Evolutionary conservation across 306 rosid genomes (phyloP), one percentile per base, ranked within the genome.

Genomic region (Lagenaria siceraria): DNA sequence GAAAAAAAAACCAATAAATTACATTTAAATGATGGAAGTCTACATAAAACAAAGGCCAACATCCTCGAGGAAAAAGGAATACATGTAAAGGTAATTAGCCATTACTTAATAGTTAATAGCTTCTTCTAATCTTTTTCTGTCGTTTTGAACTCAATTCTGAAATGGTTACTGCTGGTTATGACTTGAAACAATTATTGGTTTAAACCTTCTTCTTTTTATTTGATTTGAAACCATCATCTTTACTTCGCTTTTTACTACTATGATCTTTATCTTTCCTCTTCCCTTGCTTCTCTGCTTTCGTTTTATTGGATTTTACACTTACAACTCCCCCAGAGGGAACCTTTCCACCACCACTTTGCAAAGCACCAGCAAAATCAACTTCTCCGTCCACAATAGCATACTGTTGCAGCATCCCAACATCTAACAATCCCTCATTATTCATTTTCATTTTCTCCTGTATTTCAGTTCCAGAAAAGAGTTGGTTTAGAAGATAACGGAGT

Each of bases 311-410:
- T 78, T 89, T 90, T 80, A 86, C 82, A 78, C 90, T 90, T 11
- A 92, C 19, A n/a, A 86, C 71, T 61, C 93, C 97, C 35, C 92
- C 89, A 0, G 84, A 54, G 7, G 87, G 83, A 76, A 90, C 74
- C 77, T 88, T 87, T 61, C 87, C 90, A 71, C 81, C 82, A 25
- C 78, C 81, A 75, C 79, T 84, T 82, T 81, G 85, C 78, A 92
- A 73, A 66, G 84, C 85, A 65, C 62, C 81, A 40, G 86, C 87
- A 40, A 90, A 52, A 70, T 82, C 87, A 25, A 85, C 81, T 31
- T 87, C 89, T 51, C 84, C 89, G 0, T 80, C 96, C 68, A 53
- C 79, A 72, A 90, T 84, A 40, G 97, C 91, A 76, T 82, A 93
- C 74, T 82, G 86, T 74, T 87, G 86, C 79, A 89, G 84, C 60